These are phyloP conservation scores for Terfezia boudieri DNA, from an alignment of 495 filamentous ascomycete species.

Conservation along the genomic window DNA sequence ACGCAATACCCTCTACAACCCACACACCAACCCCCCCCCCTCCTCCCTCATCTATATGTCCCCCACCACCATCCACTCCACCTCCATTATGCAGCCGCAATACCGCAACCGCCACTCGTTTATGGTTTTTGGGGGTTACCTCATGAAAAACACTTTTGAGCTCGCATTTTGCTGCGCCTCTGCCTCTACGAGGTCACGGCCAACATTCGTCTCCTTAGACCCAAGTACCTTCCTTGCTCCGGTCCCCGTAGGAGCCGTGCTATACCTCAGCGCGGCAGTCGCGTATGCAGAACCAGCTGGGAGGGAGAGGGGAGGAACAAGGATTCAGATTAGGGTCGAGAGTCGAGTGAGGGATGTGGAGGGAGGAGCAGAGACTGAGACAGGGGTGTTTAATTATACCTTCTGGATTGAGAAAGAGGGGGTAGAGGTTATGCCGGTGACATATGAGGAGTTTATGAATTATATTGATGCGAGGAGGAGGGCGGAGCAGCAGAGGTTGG, in stretches of 20 bases:
- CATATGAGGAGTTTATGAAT: constrained; percentile 15
- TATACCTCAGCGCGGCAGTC: constrained; percentile 58
- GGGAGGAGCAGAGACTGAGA: constrained; percentile 33
- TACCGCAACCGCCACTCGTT: constrained; percentile 68
- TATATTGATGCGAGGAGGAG: constrained; percentile 15
- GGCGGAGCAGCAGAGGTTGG: constrained; percentile 7
- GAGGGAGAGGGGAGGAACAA: constrained; percentile 26
- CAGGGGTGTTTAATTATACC: constrained; percentile 71
- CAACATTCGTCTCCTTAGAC: constrained; percentile 56
- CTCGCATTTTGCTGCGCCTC: constrained; percentile 78
- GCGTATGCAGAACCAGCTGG: constrained; percentile 52
- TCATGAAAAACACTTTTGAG: constrained; percentile 64
- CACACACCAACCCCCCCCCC: constrained; percentile 30
- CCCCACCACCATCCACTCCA: constrained; percentile 40
- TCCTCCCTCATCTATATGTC: constrained; percentile 33
- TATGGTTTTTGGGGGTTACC: constrained; percentile 78
- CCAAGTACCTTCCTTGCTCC: constrained; percentile 68
- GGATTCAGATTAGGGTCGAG: constrained; percentile 56
- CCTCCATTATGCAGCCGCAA: constrained; percentile 73
- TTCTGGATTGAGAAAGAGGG: constrained; percentile 46
- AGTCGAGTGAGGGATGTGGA: constrained; percentile 58
- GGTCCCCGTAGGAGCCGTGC: constrained; percentile 59
- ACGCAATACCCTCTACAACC: constrained; percentile 42
- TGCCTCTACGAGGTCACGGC: constrained; percentile 47
- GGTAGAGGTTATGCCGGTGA: constrained; percentile 44